phyloP scores from a whole-genome alignment of 2,329 filamentous ascomycete genomes.

The Myriosclerotinia curreyana region DNA sequence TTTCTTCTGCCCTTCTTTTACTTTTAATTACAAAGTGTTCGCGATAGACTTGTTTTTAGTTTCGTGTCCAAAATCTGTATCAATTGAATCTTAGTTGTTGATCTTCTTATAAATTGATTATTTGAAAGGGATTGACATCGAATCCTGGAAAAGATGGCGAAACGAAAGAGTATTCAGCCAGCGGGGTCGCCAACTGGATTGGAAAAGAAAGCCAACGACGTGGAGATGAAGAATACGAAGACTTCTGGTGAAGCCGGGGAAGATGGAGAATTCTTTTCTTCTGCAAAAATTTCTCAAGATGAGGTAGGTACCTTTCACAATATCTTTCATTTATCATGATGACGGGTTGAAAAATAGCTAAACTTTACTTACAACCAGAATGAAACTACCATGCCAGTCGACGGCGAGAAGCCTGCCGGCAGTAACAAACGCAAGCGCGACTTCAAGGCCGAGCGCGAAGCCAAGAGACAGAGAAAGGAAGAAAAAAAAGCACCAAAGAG shows the following conservation, averaged over 20 bases:
- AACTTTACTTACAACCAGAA: constrained; percentile 4
- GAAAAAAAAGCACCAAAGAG: background rate
- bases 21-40: background rate
- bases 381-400: background rate
- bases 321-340: background rate
- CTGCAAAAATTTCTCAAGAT: background rate
- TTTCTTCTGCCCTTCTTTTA: constrained; percentile 2
- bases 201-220: constrained; percentile 3
- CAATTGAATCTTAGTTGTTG: background rate
- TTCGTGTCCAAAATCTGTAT: background rate
- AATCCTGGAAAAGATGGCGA: background rate
- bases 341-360: background rate
- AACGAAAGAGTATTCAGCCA: background rate
- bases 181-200: background rate
- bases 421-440: constrained; percentile 18
- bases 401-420: background rate
- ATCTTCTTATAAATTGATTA: background rate
- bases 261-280: background rate
- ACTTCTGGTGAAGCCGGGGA: background rate
- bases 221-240: background rate
- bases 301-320: constrained; percentile 14
- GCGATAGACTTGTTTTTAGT: background rate
- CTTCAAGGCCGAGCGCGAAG: constrained; percentile 17
- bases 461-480: constrained; percentile 14
- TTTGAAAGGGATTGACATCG: background rate